phyloP scores from a whole-genome alignment of 306 rosid species.

The Gastrolobium villosum region DNA sequence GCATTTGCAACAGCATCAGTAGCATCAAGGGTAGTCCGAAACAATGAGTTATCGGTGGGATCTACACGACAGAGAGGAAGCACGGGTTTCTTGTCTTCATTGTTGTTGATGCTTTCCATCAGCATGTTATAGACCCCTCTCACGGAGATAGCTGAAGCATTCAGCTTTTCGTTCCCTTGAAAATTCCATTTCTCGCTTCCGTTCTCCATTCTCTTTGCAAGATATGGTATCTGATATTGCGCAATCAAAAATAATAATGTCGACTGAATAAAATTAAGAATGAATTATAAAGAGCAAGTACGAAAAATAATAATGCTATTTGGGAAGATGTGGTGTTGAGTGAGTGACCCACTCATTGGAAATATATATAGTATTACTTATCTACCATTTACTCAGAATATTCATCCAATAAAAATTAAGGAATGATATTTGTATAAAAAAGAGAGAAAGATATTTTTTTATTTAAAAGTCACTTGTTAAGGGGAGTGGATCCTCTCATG shows the following conservation, averaged over 20 bases:
- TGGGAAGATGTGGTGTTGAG: too few relatives aligned
- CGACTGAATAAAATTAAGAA: not conserved
- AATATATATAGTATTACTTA: too few relatives aligned
- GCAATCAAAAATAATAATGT: not conserved
- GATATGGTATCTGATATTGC: not conserved
- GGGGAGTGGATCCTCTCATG: too few relatives aligned
- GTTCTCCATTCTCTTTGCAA: slow-evolving; percentile 47
- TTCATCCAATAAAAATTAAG: too few relatives aligned
- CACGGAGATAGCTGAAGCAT: slow-evolving; percentile 60
- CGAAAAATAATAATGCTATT: too few relatives aligned
- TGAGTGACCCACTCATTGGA: too few relatives aligned
- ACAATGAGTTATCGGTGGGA: slow-evolving; percentile 57
- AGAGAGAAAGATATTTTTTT: too few relatives aligned
- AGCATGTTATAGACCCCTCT: slow-evolving; percentile 55
- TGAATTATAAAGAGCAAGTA: too few relatives aligned
- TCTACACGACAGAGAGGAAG: slow-evolving; percentile 64
- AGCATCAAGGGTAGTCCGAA: slow-evolving; percentile 45
- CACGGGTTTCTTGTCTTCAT: slow-evolving; percentile 44
- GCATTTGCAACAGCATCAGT: slow-evolving; percentile 53
- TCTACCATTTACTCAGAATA: too few relatives aligned
- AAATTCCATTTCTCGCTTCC: slow-evolving; percentile 62
- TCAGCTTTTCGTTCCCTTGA: slow-evolving; percentile 57
- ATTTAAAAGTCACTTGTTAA: too few relatives aligned
- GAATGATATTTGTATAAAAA: too few relatives aligned
- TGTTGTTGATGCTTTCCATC: slow-evolving; percentile 30